Base-by-base conservation (phyloP, 352 stramenopile genomes). In the Stephanocyclus meneghinianus region DNA sequence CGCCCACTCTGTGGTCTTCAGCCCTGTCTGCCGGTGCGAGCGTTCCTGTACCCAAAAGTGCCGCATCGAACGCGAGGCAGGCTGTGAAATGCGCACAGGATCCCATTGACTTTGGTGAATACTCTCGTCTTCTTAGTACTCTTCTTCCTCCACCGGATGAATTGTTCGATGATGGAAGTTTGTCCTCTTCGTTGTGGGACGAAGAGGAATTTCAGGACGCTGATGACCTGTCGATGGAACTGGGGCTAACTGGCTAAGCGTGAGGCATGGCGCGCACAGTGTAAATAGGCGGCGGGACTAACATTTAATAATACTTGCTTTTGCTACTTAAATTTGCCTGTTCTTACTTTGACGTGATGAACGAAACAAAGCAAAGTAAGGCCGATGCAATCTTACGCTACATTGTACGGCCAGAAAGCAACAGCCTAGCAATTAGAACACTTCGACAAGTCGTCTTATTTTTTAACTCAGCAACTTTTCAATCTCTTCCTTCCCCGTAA, bases 401-500 rank as follows among this genome's bases (percentile, higher is more conserved):
- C 21, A 26, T 26, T 26, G 21, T 26, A 26, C 0, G 21, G 21
- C 21, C 21, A 26, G 35, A 9, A 40, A 40, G 35, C 35, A 40
- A 40, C 35, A 40, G 7, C 35, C 35, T 40, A 40, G 4, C 7
- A 2, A 40, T 26, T 26, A 26, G 21, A 40, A 40, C 35, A 40
- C 7, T 2, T 40, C 7, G 3, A 40, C 35, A 8, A 40, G 3
- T 40, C 0, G 35, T 40, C 35, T 40, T 0, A 44, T 16, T 71
- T 44, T 16, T 71, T 44, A 74, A 26, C 48, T 70, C 32, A 78
- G 48, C 37, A 84, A 72, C 61, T 84, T 86, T 2, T 26, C 61
- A 62, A 93, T 62, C 74, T 94, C 90, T 73, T 88, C 53, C 21
- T 87, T 83, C 6, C 74, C 83, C 64, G 75, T 83, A 35, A 88